Evolutionary conservation across 108 stramenopile species (phyloP).

Genomic region (Ochromonas danica): DNA sequence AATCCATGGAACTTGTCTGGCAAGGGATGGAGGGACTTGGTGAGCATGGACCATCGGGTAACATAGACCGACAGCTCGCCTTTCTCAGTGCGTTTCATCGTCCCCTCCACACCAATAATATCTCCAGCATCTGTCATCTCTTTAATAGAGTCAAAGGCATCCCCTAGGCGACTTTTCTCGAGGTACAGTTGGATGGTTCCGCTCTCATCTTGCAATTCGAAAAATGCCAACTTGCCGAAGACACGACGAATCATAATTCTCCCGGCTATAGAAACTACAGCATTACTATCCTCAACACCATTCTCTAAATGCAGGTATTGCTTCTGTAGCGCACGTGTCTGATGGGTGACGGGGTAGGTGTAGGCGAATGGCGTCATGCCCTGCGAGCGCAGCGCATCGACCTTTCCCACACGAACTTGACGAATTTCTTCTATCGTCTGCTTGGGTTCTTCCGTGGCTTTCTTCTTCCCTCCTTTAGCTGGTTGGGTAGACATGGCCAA

Average conservation of each 20-base stretch:
- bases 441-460: slow-evolving; percentile 4
- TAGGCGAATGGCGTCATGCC: slow-evolving; percentile 78
- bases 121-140: slow-evolving; percentile 90
- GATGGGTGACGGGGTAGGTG: slow-evolving; percentile 62
- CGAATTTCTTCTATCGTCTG: slow-evolving; percentile 68
- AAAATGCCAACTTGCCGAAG: slow-evolving; percentile 93
- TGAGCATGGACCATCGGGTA: slow-evolving; percentile 89
- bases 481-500: no score
- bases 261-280: slow-evolving; percentile 77
- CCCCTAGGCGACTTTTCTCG: slow-evolving; percentile 74
- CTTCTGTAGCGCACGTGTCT: slow-evolving; percentile 59
- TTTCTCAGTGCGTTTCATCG: slow-evolving; percentile 88
- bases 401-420: slow-evolving; percentile 70
- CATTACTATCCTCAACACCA: slow-evolving; percentile 70
- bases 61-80: slow-evolving; percentile 91
- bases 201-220: slow-evolving; percentile 72
- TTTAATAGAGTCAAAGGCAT: slow-evolving; percentile 61
- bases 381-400: slow-evolving; percentile 69
- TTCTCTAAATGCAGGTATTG: slow-evolving; percentile 66
- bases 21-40: slow-evolving; percentile 83
- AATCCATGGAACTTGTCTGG: slow-evolving; percentile 95
- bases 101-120: slow-evolving; percentile 85
- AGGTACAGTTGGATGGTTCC: slow-evolving; percentile 81
- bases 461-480: no score
- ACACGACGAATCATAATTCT: slow-evolving; percentile 88